A percentile compares a stretch with the other conserved stretches of the same genome.
phyloP scores from a whole-genome alignment of 148 eudicot species.

The Heliamphora exappendiculata region DNA sequence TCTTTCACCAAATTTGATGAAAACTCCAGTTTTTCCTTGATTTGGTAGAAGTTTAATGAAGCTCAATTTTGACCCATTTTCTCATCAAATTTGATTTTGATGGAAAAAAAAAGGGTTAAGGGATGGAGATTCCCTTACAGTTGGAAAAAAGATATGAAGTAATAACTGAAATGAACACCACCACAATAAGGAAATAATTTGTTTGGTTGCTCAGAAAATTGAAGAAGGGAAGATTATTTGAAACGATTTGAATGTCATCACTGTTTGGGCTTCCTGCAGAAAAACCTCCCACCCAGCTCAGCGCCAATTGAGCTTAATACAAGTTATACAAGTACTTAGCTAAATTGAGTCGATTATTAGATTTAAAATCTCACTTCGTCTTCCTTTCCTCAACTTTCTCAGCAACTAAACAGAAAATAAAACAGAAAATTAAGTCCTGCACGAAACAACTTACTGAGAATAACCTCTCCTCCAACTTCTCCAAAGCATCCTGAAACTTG shows the following conservation, averaged over 20 bases:
- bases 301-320: no score
- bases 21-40: no score
- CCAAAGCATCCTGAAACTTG: conserved; percentile 34
- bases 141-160: not conserved
- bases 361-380: not conserved
- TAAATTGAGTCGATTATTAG: not conserved
- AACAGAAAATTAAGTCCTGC: not conserved
- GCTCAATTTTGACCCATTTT: no score
- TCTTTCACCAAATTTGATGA: no score
- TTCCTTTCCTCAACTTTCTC: not conserved
- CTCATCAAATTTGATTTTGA: no score
- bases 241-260: not conserved
- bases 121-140: not conserved
- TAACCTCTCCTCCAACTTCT: conserved; percentile 44
- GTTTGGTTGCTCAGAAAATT: not conserved
- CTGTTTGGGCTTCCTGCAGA: not conserved
- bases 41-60: no score
- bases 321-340: not conserved
- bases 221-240: not conserved
- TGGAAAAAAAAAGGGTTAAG: not conserved
- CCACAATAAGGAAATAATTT: not conserved
- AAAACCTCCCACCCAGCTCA: not conserved
- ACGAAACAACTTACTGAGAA: conserved; percentile 30
- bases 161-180: not conserved
- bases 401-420: not conserved